Evolutionary conservation across 805 yeast species (phyloP).

Genomic region (Yarrowia sp.): DNA sequence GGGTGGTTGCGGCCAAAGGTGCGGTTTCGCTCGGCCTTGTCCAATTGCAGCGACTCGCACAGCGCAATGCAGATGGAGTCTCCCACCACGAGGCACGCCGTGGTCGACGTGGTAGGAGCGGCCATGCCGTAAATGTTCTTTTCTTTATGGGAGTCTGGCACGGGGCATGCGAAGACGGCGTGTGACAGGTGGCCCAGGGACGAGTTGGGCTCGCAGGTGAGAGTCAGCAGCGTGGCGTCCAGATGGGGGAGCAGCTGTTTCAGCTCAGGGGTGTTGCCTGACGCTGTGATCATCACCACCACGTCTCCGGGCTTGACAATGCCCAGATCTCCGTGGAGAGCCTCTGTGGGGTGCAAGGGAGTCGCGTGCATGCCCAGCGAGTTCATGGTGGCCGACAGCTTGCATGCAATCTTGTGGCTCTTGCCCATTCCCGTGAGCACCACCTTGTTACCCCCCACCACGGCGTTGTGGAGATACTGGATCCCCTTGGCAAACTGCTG

Average conservation of each 20-base stretch:
- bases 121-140: slow-evolving; percentile 74
- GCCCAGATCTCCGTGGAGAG: slow-evolving; percentile 90
- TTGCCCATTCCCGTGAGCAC: slow-evolving; percentile 86
- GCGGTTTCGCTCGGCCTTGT: slow-evolving; percentile 59
- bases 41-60: slow-evolving; percentile 68
- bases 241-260: slow-evolving; percentile 63
- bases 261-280: slow-evolving; percentile 85
- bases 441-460: slow-evolving; percentile 67
- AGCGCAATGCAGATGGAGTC: slow-evolving; percentile 81
- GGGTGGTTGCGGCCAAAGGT: slow-evolving; percentile 81
- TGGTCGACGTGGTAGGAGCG: slow-evolving; percentile 87
- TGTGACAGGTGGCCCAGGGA: slow-evolving; percentile 60
- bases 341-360: slow-evolving; percentile 81
- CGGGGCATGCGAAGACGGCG: slow-evolving; percentile 66
- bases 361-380: slow-evolving; percentile 76
- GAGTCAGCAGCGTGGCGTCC: slow-evolving; percentile 61
- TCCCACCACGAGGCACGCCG: slow-evolving; percentile 74
- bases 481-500: slow-evolving; percentile 47
- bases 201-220: slow-evolving; percentile 69
- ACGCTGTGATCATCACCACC: slow-evolving; percentile 72
- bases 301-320: slow-evolving; percentile 63
- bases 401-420: slow-evolving; percentile 77
- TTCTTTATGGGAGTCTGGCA: slow-evolving; percentile 67
- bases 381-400: slow-evolving; percentile 81
- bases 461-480: slow-evolving; percentile 51